These are phyloP conservation scores for Claviceps quebecensis DNA, from an alignment of 2,329 filamentous ascomycete species.

Conservation along the genomic window DNA sequence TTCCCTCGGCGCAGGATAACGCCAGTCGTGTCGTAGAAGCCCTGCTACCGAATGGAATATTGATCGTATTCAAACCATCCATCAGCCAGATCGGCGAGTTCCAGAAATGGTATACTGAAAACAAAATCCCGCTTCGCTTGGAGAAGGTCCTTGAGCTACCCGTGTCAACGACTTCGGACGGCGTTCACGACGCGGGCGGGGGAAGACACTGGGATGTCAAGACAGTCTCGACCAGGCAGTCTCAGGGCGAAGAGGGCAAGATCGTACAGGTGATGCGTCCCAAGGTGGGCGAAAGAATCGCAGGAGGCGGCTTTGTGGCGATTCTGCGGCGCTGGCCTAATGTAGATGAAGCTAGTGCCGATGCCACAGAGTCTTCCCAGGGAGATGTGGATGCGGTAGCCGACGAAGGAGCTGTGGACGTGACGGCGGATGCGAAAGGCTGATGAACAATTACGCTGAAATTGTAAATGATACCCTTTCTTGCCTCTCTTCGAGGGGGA, in stretches of 20 bases:
- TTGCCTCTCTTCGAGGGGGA: not conserved
- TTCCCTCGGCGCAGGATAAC: conserved; percentile 46
- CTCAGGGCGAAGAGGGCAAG: conserved; percentile 9
- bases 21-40: conserved; percentile 36
- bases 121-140: conserved; percentile 37
- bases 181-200: conserved; percentile 31
- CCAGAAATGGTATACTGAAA: conserved; percentile 29
- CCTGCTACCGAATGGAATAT: conserved; percentile 47
- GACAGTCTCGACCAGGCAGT: conserved; percentile 22
- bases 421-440: too few relatives aligned
- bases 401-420: not conserved
- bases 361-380: not conserved
- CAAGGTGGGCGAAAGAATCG: conserved; percentile 25
- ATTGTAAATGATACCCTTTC: not conserved
- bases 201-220: conserved; percentile 53
- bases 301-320: conserved; percentile 27
- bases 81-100: conserved; percentile 65
- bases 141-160: conserved; percentile 48
- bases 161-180: conserved; percentile 22
- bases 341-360: conserved; percentile 5
- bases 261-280: conserved; percentile 27
- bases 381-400: not conserved
- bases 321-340: conserved; percentile 22
- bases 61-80: conserved; percentile 62
- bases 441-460: not conserved